These are phyloP conservation scores for Syzygium syzygioides DNA, from an alignment of 441 rosid genomes.

Conservation along the genomic window DNA sequence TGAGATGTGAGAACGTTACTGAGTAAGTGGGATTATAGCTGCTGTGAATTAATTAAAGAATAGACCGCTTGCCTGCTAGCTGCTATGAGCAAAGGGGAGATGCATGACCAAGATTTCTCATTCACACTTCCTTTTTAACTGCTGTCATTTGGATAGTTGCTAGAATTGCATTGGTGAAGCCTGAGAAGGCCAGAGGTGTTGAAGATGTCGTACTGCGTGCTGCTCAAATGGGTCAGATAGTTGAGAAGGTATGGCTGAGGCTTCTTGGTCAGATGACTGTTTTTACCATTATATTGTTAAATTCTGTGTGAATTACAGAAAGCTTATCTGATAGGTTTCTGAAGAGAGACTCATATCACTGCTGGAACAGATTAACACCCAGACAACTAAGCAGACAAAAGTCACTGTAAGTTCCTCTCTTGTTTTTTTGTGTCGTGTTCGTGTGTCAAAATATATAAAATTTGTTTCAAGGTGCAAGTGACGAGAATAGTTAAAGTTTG, in stretches of 20 bases:
- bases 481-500: neutral
- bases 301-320: neutral
- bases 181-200: conserved; percentile 94
- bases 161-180: conserved; percentile 95
- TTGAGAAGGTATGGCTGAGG: conserved; percentile 56
- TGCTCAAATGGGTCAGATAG: conserved; percentile 91
- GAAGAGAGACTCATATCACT: conserved; percentile 86
- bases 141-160: conserved; percentile 43
- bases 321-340: conserved; percentile 44
- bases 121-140: neutral
- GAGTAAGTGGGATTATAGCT: neutral
- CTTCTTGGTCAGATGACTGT: neutral
- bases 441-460: neutral
- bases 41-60: neutral
- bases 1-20: neutral
- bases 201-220: conserved; percentile 86
- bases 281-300: neutral
- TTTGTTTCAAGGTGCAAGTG: neutral
- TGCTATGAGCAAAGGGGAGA: neutral
- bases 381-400: conserved; percentile 84
- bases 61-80: neutral
- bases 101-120: neutral
- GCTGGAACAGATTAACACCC: conserved; percentile 89
- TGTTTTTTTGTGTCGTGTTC: neutral
- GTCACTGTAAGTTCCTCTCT: conserved; percentile 55